These are phyloP conservation scores for Suillus sp. DNA, from an alignment of 768 basidiomycete species.

Conservation along the genomic window DNA sequence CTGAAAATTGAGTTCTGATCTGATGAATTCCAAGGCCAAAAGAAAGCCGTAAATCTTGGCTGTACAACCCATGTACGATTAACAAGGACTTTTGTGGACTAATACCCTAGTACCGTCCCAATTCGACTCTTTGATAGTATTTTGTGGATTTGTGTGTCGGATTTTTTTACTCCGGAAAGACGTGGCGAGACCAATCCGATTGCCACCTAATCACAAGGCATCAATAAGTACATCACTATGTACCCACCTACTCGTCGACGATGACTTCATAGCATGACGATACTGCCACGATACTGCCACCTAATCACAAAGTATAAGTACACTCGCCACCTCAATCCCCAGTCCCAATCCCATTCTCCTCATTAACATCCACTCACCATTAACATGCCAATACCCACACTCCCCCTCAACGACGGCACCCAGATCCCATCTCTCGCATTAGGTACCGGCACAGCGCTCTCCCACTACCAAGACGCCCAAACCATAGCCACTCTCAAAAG, in stretches of 20 bases:
- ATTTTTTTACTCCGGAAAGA: neutral
- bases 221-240: too few relatives aligned
- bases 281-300: too few relatives aligned
- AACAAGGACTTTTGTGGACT: conserved; percentile 1
- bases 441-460: conserved; percentile 40
- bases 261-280: too few relatives aligned
- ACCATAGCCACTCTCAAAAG: conserved; percentile 18
- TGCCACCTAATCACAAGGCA: neutral
- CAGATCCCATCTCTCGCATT: conserved; percentile 40
- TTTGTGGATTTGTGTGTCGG: too few relatives aligned
- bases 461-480: conserved; percentile 27
- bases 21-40: neutral
- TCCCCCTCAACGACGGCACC: conserved; percentile 38
- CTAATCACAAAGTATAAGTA: neutral
- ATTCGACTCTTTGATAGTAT: neutral
- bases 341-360: too few relatives aligned
- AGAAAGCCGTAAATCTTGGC: neutral
- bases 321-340: neutral
- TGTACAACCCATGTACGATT: neutral
- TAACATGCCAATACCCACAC: conserved; percentile 24
- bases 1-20: conserved; percentile 32
- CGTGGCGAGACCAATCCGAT: neutral
- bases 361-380: neutral
- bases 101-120: neutral
- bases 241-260: too few relatives aligned